Evolutionary conservation across 2,329 filamentous ascomycete genomes (phyloP).

Genomic region (Aspergillus calidoustus): DNA sequence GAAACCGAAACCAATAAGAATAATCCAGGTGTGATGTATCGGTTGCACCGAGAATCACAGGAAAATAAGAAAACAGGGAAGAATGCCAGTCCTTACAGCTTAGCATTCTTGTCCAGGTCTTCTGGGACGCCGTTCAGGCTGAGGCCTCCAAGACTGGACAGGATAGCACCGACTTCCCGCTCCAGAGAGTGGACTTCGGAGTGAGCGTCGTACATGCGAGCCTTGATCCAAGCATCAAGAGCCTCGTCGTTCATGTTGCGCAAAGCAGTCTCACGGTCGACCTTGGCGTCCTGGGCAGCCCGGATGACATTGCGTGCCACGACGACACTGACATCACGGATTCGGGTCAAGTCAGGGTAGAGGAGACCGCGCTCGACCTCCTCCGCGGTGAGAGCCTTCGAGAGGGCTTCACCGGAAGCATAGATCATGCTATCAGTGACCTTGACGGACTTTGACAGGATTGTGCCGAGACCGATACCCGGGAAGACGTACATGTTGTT

Average conservation of each 20-base stretch:
- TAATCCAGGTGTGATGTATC: neutral
- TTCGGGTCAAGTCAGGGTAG: conserved; percentile 88
- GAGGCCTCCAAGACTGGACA: conserved; percentile 39
- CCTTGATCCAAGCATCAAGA: conserved; percentile 53
- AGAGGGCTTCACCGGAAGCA: conserved; percentile 81
- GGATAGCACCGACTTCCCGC: conserved; percentile 50
- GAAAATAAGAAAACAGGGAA: conserved; percentile 1
- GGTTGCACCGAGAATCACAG: neutral
- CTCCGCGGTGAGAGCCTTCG: conserved; percentile 75
- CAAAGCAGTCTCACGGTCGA: conserved; percentile 57
- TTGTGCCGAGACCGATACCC: conserved; percentile 89
- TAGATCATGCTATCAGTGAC: conserved; percentile 98
- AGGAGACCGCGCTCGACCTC: conserved; percentile 84
- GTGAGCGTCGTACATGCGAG: conserved; percentile 56
- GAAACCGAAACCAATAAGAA: conserved; percentile 1
- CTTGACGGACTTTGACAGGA: conserved; percentile 82
- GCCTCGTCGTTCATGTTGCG: conserved; percentile 48
- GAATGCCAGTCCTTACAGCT: conserved; percentile 35
- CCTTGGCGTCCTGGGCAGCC: conserved; percentile 79
- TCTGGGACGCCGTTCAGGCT: conserved; percentile 29
- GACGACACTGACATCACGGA: conserved; percentile 83
- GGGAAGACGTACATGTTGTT: conserved; percentile 92
- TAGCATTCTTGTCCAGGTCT: conserved; percentile 39
- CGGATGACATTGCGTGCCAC: conserved; percentile 94
- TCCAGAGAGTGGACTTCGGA: conserved; percentile 52